These are phyloP conservation scores for Dentipellis sp. DNA, from an alignment of 768 basidiomycete genomes.

Conservation along the genomic window DNA sequence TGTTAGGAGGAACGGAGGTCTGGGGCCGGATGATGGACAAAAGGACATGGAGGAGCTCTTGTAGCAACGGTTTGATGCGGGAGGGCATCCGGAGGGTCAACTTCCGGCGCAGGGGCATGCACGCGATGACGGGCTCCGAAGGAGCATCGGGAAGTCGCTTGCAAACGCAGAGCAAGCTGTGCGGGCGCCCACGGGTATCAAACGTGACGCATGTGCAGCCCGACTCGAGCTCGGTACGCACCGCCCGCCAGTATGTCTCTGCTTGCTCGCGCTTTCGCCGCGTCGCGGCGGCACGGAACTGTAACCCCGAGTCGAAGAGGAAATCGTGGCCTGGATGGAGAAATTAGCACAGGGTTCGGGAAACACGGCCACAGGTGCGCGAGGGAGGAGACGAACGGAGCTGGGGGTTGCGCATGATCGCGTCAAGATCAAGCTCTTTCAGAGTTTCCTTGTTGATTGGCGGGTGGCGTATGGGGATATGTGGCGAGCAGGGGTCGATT, in stretches of 20 bases:
- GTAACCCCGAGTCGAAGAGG: conserved; percentile 77
- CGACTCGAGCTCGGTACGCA: conserved; percentile 65
- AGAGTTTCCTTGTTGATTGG: conserved; percentile 79
- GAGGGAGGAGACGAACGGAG: conserved; percentile 53
- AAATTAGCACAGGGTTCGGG: conserved; percentile 10
- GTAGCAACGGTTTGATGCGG: conserved; percentile 60
- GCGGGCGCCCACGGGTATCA: conserved; percentile 43
- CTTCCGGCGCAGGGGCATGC: conserved; percentile 23
- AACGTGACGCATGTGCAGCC: conserved; percentile 84
- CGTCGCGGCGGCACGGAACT: conserved; percentile 71
- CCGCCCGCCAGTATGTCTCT: conserved; percentile 80
- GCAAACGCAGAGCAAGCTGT: conserved; percentile 44
- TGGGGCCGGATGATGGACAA: conserved; percentile 74
- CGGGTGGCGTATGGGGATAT: conserved; percentile 62
- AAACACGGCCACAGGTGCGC: background rate
- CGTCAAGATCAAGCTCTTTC: conserved; percentile 75
- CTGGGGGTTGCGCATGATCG: conserved; percentile 84
- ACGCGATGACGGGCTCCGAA: conserved; percentile 35
- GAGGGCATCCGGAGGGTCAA: conserved; percentile 63
- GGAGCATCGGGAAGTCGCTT: conserved; percentile 16
- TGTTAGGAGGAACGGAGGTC: conserved; percentile 31
- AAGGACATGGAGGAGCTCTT: conserved; percentile 47
- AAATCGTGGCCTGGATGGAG: conserved; percentile 66
- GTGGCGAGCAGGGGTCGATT: conserved; percentile 35
- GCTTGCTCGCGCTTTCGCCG: conserved; percentile 62